Base-by-base conservation (phyloP, 2,329 filamentous ascomycete species). In the Sclerotinia minor region DNA sequence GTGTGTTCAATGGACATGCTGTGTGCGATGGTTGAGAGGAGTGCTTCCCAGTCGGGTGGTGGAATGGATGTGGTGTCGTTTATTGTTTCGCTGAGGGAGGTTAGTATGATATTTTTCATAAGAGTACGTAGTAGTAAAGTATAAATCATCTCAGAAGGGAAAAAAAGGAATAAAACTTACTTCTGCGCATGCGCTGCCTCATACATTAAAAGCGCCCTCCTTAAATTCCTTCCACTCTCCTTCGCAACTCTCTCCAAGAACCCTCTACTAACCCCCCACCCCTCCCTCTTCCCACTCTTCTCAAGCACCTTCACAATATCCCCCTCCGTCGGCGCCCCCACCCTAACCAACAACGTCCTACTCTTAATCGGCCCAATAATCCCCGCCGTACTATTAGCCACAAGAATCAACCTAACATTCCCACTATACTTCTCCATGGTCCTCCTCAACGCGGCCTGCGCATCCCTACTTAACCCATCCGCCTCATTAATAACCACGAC, bases 401-500 rank as follows among this genome's bases (percentile, higher is more conserved):
- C 82, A 69, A 99, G 82, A 60, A 99, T 98, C 73, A 99, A 80
- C 29, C 95, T 86, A 76, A 99, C 76, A 78, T 99, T 99, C 19
- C 94, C 94, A 75, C 92, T 96, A 83, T 99, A 99, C 80, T 99
- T 99, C 81, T 99, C 95, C 95, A 99, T 99, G 0, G 95, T 99
- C 71, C 95, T 85, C 78, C 95, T 87, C 76, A 99, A 82, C 44
- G 96, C 96, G 0, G 96, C 95, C 80, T 99, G 95, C 4, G 95
- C 95, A 83, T 99, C 95, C 71, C 95, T 84, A 4, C 90, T 95
- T 72, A 99, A 84, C 76, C 97, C 92, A 77, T 99, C 96, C 9
- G 95, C 95, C 82, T 99, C 95, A 75, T 99, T 99, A 84, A 99
- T 98, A 47, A 99, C 94, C 0, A 99, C 95, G 1, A 99, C 94